phyloP scores from a whole-genome alignment of 2,329 filamentous ascomycete species.

The Aspergillus sp. region DNA sequence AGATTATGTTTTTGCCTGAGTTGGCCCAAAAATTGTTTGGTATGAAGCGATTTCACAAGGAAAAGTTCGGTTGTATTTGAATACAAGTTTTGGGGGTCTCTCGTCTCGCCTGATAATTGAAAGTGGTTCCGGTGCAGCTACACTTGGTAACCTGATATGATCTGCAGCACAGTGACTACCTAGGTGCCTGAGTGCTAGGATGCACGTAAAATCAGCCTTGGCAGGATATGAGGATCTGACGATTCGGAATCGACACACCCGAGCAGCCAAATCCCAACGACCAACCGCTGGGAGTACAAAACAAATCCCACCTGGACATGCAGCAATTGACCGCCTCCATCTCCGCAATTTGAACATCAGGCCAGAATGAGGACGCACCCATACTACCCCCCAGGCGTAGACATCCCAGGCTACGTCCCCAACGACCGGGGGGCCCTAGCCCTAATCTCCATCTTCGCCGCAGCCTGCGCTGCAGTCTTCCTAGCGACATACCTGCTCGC shows the following conservation, averaged over 20 bases:
- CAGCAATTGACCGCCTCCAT: background rate
- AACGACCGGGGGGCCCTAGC: slow-evolving; percentile 6
- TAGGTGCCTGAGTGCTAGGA: too few relatives aligned
- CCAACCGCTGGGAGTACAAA: background rate
- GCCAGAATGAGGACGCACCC: slow-evolving; percentile 2
- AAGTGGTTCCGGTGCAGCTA: too few relatives aligned
- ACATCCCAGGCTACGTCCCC: slow-evolving; percentile 11
- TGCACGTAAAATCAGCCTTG: too few relatives aligned
- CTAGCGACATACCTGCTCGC: background rate
- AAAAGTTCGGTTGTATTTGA: background rate
- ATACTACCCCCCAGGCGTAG: slow-evolving; percentile 10
- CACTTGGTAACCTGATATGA: too few relatives aligned
- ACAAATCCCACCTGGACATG: background rate
- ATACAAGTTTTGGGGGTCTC: background rate
- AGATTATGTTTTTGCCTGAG: background rate
- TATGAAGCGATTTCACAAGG: background rate
- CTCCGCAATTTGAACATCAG: background rate
- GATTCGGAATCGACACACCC: background rate
- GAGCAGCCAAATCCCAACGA: background rate
- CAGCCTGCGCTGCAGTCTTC: background rate
- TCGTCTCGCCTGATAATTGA: too few relatives aligned
- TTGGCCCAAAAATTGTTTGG: background rate
- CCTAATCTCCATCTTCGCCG: slow-evolving; percentile 10
- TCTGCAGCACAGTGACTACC: too few relatives aligned
- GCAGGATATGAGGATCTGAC: background rate